Percentiles rank a stretch among this genome's conserved stretches.
phyloP scores from a whole-genome alignment of 345 rosid genomes.

The Eutrema yunnanense region DNA sequence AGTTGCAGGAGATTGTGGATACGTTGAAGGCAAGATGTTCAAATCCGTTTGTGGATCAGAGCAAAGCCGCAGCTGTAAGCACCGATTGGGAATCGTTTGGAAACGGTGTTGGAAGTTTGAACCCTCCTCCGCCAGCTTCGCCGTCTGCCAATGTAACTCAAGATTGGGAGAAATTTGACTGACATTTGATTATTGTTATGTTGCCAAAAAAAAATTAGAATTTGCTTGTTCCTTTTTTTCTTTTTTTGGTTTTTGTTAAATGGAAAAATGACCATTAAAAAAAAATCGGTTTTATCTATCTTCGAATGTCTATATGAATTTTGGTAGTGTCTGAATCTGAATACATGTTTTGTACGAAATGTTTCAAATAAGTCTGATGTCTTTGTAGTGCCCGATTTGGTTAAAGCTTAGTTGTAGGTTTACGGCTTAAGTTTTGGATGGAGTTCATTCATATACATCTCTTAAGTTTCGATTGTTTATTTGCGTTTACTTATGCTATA shows the following conservation, averaged over 20 bases:
- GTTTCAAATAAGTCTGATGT: background rate
- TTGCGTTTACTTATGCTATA: no score
- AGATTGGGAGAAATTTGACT: conserved; percentile 80
- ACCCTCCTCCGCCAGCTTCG: conserved; percentile 49
- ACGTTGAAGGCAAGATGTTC: conserved; percentile 56
- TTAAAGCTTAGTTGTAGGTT: background rate
- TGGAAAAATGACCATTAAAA: background rate
- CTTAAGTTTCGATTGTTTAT: no score
- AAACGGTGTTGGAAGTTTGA: conserved; percentile 66
- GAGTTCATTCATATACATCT: background rate
- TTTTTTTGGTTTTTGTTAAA: background rate
- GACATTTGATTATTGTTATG: conserved; percentile 18
- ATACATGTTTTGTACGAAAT: background rate
- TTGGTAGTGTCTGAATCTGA: background rate
- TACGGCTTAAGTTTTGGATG: background rate
- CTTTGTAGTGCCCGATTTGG: background rate
- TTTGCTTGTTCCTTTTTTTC: background rate
- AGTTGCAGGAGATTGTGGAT: conserved; percentile 64
- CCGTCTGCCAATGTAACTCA: conserved; percentile 47
- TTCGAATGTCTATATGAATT: background rate
- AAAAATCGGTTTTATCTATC: background rate
- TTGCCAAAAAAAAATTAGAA: background rate
- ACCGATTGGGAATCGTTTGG: conserved; percentile 80
- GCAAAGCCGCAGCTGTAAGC: conserved; percentile 44
- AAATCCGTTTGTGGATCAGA: conserved; percentile 44